A percentile compares a stretch with the other conserved stretches of the same genome.
Evolutionary conservation across 495 filamentous ascomycete species (phyloP).

Genomic region (Parathielavia appendiculata): DNA sequence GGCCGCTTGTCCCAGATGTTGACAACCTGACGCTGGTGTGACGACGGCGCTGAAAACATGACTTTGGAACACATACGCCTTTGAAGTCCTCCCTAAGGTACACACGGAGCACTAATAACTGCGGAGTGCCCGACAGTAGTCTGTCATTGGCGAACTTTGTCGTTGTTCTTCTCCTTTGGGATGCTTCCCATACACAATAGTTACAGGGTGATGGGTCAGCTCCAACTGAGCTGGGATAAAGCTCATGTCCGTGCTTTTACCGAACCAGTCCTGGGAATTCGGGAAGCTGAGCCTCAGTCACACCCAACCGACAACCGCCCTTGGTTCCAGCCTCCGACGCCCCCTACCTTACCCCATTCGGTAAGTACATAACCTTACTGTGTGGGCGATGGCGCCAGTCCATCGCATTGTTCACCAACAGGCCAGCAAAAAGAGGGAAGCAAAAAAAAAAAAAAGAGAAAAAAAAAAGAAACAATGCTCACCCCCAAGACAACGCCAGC

Average conservation of each 20-base stretch:
- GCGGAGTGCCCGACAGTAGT: neutral
- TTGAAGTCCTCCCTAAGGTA: too few species aligned
- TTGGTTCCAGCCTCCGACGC: neutral
- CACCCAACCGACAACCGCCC: constrained; percentile 6
- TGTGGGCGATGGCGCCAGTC: neutral
- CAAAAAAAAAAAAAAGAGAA: constrained; percentile 4
- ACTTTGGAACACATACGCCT: too few species aligned
- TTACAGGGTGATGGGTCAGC: too few species aligned
- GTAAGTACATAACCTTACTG: neutral
- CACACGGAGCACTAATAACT: neutral
- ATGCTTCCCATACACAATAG: too few species aligned
- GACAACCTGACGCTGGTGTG: too few species aligned
- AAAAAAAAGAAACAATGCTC: neutral
- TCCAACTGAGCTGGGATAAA: too few species aligned
- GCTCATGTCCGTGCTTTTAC: constrained; percentile 2
- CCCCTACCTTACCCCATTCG: constrained; percentile 3
- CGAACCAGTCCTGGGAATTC: constrained; percentile 18
- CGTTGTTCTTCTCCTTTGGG: too few species aligned
- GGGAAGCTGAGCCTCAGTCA: constrained; percentile 22
- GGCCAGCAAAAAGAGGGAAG: too few species aligned
- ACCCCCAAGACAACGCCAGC: neutral
- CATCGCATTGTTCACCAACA: neutral
- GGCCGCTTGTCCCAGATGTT: too few species aligned
- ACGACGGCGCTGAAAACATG: too few species aligned
- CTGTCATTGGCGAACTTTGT: too few species aligned